Percentiles rank a stretch among this genome's conserved stretches.
These are phyloP conservation scores for Plasmodium inui DNA, from an alignment of 169 alveolate genomes.

Conservation along the genomic window DNA sequence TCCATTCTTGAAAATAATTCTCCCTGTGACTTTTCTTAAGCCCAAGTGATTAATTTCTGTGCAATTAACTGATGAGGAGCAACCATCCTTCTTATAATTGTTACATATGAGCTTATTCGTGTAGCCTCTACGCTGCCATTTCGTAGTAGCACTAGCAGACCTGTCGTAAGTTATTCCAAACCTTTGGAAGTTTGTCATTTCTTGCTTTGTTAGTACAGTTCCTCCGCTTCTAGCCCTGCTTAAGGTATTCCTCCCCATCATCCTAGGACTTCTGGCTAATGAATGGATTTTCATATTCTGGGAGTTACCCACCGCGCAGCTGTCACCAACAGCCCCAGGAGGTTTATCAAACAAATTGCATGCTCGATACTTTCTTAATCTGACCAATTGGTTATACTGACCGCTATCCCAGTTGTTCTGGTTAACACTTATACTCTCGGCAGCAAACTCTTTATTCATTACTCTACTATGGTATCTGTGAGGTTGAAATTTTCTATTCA, in stretches of 20 bases:
- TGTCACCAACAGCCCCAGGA: neutral
- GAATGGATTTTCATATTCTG: neutral
- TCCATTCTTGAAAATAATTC: conserved; percentile 30
- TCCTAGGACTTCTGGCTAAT: neutral
- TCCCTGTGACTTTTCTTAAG: conserved; percentile 10
- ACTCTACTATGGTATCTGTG: neutral
- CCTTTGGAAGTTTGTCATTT: neutral
- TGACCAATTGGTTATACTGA: neutral
- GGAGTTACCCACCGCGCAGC: neutral
- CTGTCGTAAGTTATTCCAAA: neutral
- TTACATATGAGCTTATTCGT: neutral
- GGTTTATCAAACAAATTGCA: neutral
- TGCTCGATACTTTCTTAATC: neutral
- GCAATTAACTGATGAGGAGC: neutral
- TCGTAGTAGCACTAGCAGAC: neutral
- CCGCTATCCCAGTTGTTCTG: neutral
- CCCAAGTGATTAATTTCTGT: neutral
- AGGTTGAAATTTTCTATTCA: conserved; percentile 9
- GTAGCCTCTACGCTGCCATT: neutral
- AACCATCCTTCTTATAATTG: neutral
- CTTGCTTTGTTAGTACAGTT: neutral
- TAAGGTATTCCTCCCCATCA: neutral
- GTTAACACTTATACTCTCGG: neutral
- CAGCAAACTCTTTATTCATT: neutral
- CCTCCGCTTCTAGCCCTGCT: neutral